Base-by-base conservation (phyloP, 164 flowering plant genomes). In the Liquidambar formosana region DNA sequence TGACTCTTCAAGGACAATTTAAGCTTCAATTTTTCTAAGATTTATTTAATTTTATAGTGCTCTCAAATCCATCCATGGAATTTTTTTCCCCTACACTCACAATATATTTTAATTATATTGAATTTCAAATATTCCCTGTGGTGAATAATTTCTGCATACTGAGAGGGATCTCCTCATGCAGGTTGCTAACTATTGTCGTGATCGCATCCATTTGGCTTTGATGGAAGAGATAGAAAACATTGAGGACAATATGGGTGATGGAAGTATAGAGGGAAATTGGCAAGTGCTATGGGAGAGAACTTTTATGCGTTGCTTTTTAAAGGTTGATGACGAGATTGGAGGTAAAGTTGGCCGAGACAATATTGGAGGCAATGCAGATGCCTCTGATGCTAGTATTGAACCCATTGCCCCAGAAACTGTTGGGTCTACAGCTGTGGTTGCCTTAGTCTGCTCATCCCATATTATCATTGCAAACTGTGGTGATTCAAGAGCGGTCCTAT, bases 401-500 rank as follows among this genome's bases (percentile, higher is more conserved):
- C 76, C 84, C 22, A 41, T 81, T 67, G 81, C 84, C 38, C 81
- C 89, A 5, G 88, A 82, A 59, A 80, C 89, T 58, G 89, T 81
- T 21, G 92, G 92, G 27, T 88, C 92, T 2, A 88, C 92, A 2
- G 89, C 92, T 43, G 84, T 85, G 14, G 85, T 81, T 28, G 84
- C 88, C 25, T 26, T 88, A 51, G 68, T 88, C 41, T 78, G 84
- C 65, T 63, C 85, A 5, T 76, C 86, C 2, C 89, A 84, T 66
- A 78, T 88, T n/a, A 74, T 88, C 28, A 85, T 88, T n/a, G 84
- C 84, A 16, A 88, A 88, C 61, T 85, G 89, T 70, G 88, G 89
- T 47, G 89, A 85, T 72, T 88, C 92, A 19, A 78, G 89, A 71
- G 92, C 89, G 14, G 89, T 88, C 5, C 74, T 88, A 1, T 75